Evolutionary conservation across 2,329 filamentous ascomycete species (phyloP), one percentile per base, ranked within the genome.

Genomic region (Trichoderma sp.): DNA sequence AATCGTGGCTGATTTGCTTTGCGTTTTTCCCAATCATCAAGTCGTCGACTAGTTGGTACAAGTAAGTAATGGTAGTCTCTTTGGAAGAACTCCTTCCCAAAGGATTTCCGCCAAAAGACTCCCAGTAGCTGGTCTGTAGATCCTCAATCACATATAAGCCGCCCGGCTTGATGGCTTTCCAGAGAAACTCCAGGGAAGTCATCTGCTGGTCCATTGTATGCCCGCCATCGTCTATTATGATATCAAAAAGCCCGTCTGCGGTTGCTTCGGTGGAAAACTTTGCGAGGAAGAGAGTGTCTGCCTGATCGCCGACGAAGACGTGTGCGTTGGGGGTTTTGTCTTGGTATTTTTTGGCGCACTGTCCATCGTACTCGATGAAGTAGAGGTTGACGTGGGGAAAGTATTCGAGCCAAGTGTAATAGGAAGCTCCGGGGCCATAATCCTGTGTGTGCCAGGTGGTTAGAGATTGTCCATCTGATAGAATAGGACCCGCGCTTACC

Each of bases 221-320:
- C 1, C 79, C 78, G 4, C 79, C 80, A 65, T 81, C 79, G 59
- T 82, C 79, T 51, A 83, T 74, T 52, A 83, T 79, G 39, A 83
- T 70, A 69, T 82, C 81, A 52, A 82, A 81, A 14, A 71, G 49
- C 16, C 66, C 60, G 26, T 76, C 73, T 6, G 71, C 71, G 21
- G 79, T 79, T 0, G 77, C 71, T 51, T 78, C 72, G 13, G 68
- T 60, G 39, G 79, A 72, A 70, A 82, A 80, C 5, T 73, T 68
- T 7, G 77, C 68, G n/a, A 83, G 76, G 59, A 82, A 81, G 0
- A 61, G 56, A 3, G 72, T 70, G 61, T 81, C 77, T 7, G 78
- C 79, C 61, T 82, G 81, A 66, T 82, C 78, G 4, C 81, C 80
- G 5, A 77, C 72, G 70, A 79, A 81, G 51, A 83, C 78, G 30